These are phyloP conservation scores for Trichoderma sp. DNA, from an alignment of 2,329 filamentous ascomycete species.

Conservation along the genomic window DNA sequence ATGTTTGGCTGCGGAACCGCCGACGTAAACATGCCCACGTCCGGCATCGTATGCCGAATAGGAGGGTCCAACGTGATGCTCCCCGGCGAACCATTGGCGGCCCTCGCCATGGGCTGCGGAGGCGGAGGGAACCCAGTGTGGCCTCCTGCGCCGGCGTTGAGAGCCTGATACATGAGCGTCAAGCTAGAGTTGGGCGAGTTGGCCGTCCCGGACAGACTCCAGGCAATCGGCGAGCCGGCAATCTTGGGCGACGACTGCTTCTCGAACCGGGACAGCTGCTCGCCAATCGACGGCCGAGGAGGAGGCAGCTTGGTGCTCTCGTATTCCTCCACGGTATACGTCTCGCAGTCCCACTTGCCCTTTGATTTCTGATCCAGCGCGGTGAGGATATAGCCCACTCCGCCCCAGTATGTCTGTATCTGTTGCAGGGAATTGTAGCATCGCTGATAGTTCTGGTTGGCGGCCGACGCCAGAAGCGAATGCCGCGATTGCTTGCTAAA, in stretches of 20 bases:
- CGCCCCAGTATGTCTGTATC: conserved; percentile 83
- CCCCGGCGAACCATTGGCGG: conserved; percentile 54
- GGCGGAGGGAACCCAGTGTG: conserved; percentile 8
- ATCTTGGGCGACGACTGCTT: conserved; percentile 54
- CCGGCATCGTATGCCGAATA: conserved; percentile 58
- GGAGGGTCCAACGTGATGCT: conserved; percentile 64
- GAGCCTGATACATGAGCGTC: conserved; percentile 74
- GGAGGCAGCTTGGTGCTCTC: conserved; percentile 64
- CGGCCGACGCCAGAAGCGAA: conserved; percentile 75
- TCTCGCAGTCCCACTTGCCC: conserved; percentile 77
- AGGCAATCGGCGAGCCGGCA: conserved; percentile 63
- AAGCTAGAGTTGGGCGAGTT: conserved; percentile 84
- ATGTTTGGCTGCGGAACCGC: conserved; percentile 53
- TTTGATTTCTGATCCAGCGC: conserved; percentile 86
- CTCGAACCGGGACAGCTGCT: conserved; percentile 50
- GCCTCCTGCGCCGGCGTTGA: conserved; percentile 25
- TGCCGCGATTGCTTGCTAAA: conserved; percentile 60
- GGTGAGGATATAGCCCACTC: conserved; percentile 82
- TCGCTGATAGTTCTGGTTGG: conserved; percentile 82
- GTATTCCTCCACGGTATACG: conserved; percentile 72
- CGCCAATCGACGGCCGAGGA: conserved; percentile 41
- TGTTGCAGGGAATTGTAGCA: conserved; percentile 84
- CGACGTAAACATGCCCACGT: conserved; percentile 52
- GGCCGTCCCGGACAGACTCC: conserved; percentile 84
- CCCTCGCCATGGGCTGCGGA: conserved; percentile 30